phyloP scores from a whole-genome alignment of 257 asterid genomes.

The Haberlea rhodopensis region DNA sequence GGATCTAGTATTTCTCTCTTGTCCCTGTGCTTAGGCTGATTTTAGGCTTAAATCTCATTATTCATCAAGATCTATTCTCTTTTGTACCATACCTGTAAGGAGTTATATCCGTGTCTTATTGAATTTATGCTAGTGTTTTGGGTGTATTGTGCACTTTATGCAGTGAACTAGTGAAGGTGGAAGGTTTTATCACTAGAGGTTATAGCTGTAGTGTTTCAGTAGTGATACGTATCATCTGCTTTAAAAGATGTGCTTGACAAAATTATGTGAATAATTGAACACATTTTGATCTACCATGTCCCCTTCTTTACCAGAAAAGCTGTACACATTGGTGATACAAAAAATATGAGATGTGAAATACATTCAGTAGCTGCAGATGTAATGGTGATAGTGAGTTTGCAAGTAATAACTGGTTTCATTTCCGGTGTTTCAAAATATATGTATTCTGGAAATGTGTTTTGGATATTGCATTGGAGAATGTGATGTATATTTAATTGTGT shows the following conservation, averaged over 20 bases:
- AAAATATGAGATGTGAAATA: conserved; percentile 1
- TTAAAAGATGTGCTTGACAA: conserved; percentile 18
- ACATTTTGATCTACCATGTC: not conserved
- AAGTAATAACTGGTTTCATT: not conserved
- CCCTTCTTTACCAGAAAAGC: not conserved
- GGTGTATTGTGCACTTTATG: conserved; percentile 4
- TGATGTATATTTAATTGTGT: not conserved
- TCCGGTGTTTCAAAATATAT: conserved; percentile 4
- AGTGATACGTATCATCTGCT: conserved; percentile 7
- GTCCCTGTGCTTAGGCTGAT: not conserved
- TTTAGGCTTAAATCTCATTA: conserved; percentile 9
- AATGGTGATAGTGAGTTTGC: conserved; percentile 7
- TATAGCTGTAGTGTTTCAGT: conserved; percentile 1
- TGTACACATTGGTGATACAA: conserved; percentile 9
- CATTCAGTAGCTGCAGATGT: not conserved
- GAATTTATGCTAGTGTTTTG: not conserved
- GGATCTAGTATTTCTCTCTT: conserved; percentile 28
- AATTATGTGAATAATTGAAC: conserved; percentile 15
- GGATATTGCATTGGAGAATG: not conserved
- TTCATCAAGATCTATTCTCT: conserved; percentile 6
- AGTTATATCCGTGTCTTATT: conserved; percentile 2
- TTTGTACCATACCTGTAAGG: conserved; percentile 6
- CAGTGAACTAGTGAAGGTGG: conserved; percentile 13
- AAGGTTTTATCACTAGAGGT: conserved; percentile 10
- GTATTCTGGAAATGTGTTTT: not conserved